Evolutionary conservation across 1,284 basidiomycete species (phyloP), one percentile per base, ranked within the genome.

Genomic region (Naganishia sp.): DNA sequence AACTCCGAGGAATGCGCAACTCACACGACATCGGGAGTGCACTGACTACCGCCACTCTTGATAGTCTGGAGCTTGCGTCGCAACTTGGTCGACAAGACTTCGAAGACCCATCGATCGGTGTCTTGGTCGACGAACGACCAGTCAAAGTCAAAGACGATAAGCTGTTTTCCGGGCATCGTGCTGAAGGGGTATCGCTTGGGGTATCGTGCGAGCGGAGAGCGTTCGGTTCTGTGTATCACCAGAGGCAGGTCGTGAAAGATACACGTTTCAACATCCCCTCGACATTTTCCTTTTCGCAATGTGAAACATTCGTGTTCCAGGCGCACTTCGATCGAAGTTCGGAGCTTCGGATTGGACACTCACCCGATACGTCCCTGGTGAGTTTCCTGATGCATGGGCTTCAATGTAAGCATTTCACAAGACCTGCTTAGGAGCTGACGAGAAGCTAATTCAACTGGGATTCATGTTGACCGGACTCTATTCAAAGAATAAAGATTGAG

Each of bases 71-170:
- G 87, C 76, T 90, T 87, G 55, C 91, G 83, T 63, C 95, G 88
- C 52, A 98, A 83, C 70, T 90, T 86, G 2, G 90, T 90, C 3
- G 87, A 89, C 42, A 96, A 85, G 56, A 94, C 90, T 77, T 99
- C 95, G 74, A 97, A 90, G 65, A 97, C 85, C 87, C 91, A 99
- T 81, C 94, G 85, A 81, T 99, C 96, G 3, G 94, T 90, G 81
- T 99, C 96, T 81, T 98, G 94, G 81, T 99, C 95, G 42, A 76
- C 68, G n/a, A 79, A 83, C 69, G 76, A 91, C 94, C 94, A 98
- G 84, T 99, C 95, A 81, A 98, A 98, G 80, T 99, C 95, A 73
- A 90, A 98, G 18, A 98, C 89, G 71, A 98, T 84, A 53, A 97
- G 87, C 78, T 95, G 92, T 71, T 84, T 87, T 46, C 65, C 65